Evolutionary conservation across 2,329 filamentous ascomycete genomes (phyloP), one percentile per base, ranked within the genome.

Genomic region (Hypoxylon sp.): DNA sequence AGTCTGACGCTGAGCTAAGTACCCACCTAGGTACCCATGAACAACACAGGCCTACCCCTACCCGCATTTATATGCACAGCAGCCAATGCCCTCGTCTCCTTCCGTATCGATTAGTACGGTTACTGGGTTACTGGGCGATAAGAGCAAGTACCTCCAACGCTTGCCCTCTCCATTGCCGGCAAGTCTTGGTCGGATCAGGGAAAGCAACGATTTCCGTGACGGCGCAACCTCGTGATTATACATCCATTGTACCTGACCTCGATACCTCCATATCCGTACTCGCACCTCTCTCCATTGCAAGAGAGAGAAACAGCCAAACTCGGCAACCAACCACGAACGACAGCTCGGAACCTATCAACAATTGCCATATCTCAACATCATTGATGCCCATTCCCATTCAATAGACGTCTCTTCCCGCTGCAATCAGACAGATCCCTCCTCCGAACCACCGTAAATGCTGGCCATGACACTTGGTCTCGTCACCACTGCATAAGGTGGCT

Each of bases 331-430:
- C 31, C 31, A 35, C 31, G n/a, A 35, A 17, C 31, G 4, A 35
- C 31, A 35, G 17, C n/a, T 35, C 15, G 5, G 31, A 23, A 51
- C 56, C 48, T 54, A 65, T 62, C 62, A 62, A 48, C 53, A 52
- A 9, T 60, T 48, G 51, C 47, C 53, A 53, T 53, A 50, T 35
- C 35, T 48, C 37, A 47, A 31, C 48, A 48, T 54, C 53, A 55
- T 55, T 57, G 52, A 27, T 58, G 54, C 55, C 59, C 62, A 59
- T 58, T 51, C 55, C 59, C 62, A 59, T 58, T 51, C 33, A 40
- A 29, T 52, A 48, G 21, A 38, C 48, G 15, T 5, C 21, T 26
- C 43, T 52, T 29, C n/a, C n/a, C 3, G n/a, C 20, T 41, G 24
- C 31, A 13, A 27, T 50, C 42, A 48, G 18, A 24, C 26, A 55